These are phyloP conservation scores for Nicotiana rustica DNA, from an alignment of 305 asterid species.

Conservation along the genomic window DNA sequence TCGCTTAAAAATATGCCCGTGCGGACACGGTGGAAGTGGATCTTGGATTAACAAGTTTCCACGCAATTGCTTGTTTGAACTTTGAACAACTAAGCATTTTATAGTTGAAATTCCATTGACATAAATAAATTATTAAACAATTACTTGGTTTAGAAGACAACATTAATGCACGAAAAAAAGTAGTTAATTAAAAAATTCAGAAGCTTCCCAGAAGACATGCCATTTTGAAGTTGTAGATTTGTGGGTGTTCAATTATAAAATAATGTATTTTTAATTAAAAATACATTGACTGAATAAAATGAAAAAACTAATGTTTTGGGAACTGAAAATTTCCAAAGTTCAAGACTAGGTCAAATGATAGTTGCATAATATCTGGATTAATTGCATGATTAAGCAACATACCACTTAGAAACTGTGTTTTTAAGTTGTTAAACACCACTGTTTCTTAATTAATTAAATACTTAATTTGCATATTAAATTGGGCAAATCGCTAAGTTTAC, in stretches of 20 bases:
- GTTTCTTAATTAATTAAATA: slow-evolving; percentile 21
- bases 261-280: not conserved
- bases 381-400: slow-evolving; percentile 35
- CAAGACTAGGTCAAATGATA: slow-evolving; percentile 26
- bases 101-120: slow-evolving; percentile 26
- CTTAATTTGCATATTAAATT: not conserved
- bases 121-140: slow-evolving; percentile 19
- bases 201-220: slow-evolving; percentile 37
- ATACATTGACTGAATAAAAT: slow-evolving; percentile 2
- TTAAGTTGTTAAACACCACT: not conserved
- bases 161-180: slow-evolving; percentile 11
- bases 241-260: slow-evolving; percentile 10
- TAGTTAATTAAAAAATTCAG: not conserved
- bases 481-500: not conserved
- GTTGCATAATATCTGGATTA: slow-evolving; percentile 30
- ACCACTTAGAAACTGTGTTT: slow-evolving; percentile 25
- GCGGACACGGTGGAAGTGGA: not conserved
- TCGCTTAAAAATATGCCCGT: too few species aligned
- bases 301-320: not conserved
- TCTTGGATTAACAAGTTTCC: slow-evolving; percentile 6
- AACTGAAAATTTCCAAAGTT: slow-evolving; percentile 20
- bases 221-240: slow-evolving; percentile 26
- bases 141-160: slow-evolving; percentile 20
- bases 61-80: slow-evolving; percentile 17
- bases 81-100: slow-evolving; percentile 32